Evolutionary conservation across 2,329 filamentous ascomycete species (phyloP).

Genomic region (Clonostachys rosea): DNA sequence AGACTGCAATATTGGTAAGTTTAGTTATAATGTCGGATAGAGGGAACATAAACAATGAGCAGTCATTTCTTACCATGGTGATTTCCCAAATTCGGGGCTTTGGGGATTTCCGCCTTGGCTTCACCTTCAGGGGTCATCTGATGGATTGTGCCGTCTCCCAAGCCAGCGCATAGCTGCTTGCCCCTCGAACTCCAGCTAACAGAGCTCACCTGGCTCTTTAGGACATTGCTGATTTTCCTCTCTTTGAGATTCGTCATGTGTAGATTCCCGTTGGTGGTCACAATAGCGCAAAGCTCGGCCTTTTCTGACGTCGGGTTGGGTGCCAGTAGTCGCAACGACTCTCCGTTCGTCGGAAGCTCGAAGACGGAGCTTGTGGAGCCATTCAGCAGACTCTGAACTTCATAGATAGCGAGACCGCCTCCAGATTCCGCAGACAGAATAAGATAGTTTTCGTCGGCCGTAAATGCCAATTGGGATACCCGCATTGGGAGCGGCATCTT

Average conservation of each 20-base stretch:
- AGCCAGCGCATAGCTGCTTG: constrained; percentile 86
- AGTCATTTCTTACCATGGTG: constrained; percentile 59
- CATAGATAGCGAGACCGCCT: constrained; percentile 79
- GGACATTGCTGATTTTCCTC: constrained; percentile 53
- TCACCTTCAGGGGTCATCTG: constrained; percentile 83
- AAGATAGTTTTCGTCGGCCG: constrained; percentile 80
- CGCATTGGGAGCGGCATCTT: constrained; percentile 68
- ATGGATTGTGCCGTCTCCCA: constrained; percentile 71
- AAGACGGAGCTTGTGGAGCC: constrained; percentile 65
- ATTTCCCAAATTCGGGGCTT: constrained; percentile 62
- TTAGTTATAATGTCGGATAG: constrained; percentile 6
- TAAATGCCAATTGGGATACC: constrained; percentile 86
- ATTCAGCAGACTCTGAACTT: constrained; percentile 63
- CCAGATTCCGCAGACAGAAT: constrained; percentile 78
- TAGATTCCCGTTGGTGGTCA: constrained; percentile 77
- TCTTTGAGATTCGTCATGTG: constrained; percentile 78
- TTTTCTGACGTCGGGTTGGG: constrained; percentile 76
- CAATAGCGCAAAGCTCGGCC: constrained; percentile 72
- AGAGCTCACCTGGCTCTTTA: constrained; percentile 75
- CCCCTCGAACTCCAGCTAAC: constrained; percentile 89
- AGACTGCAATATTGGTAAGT: constrained; percentile 45
- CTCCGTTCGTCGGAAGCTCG: constrained; percentile 72
- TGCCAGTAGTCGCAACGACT: constrained; percentile 66
- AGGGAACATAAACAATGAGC: background rate
- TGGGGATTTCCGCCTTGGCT: constrained; percentile 73